Evolutionary conservation across 495 filamentous ascomycete genomes (phyloP).

Genomic region (Bacidia rubella): DNA sequence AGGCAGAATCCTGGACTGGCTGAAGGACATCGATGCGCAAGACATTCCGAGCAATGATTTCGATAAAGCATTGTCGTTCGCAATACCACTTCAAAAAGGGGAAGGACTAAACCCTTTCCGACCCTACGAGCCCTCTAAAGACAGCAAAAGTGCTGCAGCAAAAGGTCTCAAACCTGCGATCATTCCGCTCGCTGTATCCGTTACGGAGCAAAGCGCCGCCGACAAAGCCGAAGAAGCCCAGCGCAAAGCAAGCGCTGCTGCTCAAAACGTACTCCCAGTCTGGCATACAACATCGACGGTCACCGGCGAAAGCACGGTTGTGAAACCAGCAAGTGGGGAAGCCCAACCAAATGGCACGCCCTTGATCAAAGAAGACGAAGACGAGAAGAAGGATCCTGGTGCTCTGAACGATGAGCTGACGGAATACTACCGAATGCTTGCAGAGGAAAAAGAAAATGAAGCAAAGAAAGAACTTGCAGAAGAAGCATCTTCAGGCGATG

Average conservation of each 20-base stretch:
- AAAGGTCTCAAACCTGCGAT: conserved; percentile 55
- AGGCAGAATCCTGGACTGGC: conserved; percentile 64
- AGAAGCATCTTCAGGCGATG: conserved; percentile 36
- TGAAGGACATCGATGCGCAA: conserved; percentile 73
- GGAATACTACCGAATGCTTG: conserved; percentile 40
- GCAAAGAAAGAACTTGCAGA: conserved; percentile 30
- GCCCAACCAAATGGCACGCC: conserved; percentile 15
- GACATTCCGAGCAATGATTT: conserved; percentile 80
- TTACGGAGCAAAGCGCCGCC: conserved; percentile 61
- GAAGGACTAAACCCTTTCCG: conserved; percentile 44
- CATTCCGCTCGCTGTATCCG: conserved; percentile 61
- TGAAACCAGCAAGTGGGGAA: conserved; percentile 23
- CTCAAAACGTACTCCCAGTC: conserved; percentile 73
- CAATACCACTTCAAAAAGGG: conserved; percentile 47
- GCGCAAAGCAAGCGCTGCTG: conserved; percentile 58
- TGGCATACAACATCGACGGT: conserved; percentile 90
- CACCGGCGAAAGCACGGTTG: conserved; percentile 25
- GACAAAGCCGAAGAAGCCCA: conserved; percentile 59
- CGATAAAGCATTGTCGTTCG: conserved; percentile 53
- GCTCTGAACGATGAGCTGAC: conserved; percentile 36
- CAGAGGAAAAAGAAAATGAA: conserved; percentile 34
- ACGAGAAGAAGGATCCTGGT: conserved; percentile 35
- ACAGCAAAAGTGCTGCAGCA: conserved; percentile 40
- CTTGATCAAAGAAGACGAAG: conserved; percentile 36
- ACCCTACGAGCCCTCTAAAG: conserved; percentile 37